A percentile compares a stretch with the other conserved stretches of the same genome.
Conservation (phyloP, 164 flowering plant species). For the Platanus orientalis region DNA sequence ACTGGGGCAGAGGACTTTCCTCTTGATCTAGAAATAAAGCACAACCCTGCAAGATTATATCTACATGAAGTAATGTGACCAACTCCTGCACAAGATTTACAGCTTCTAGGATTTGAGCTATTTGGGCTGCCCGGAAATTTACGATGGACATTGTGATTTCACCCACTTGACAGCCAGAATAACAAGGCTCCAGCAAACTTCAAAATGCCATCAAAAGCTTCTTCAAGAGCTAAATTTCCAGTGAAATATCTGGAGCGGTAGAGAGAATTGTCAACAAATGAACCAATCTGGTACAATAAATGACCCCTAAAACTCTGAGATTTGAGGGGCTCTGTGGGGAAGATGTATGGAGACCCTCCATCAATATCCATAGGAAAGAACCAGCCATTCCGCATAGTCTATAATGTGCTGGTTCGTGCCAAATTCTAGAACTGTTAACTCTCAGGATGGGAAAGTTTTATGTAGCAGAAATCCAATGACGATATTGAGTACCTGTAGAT, state of each 20-base stretch:
- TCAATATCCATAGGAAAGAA: conserved; percentile 45
- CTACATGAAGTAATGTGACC: conserved; percentile 24
- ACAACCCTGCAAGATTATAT: conserved; percentile 21
- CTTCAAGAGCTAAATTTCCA: conserved; percentile 58
- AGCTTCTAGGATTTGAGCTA: conserved; percentile 22
- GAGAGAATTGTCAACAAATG: conserved; percentile 39
- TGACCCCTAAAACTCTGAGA: conserved; percentile 29
- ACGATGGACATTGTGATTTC: conserved; percentile 25
- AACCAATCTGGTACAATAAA: conserved; percentile 31
- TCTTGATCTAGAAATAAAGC: conserved; percentile 21
- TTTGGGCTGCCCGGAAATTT: conserved; percentile 20
- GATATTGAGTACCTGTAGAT: conserved; percentile 6
- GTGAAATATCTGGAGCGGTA: conserved; percentile 31
- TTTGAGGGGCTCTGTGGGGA: conserved; percentile 35
- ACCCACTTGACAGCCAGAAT: conserved; percentile 34
- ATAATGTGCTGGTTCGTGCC: not conserved
- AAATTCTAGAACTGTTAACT: not conserved
- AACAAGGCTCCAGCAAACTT: conserved; percentile 57
- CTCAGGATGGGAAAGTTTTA: not conserved
- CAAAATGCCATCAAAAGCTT: conserved; percentile 58
- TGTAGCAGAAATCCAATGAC: not conserved
- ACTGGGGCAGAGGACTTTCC: conserved; percentile 19
- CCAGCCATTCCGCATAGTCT: conserved; percentile 45
- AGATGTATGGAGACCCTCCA: conserved; percentile 37
- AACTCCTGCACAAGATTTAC: conserved; percentile 24